Conservation (phyloP, 2,329 filamentous ascomycete genomes). For the Mariannaea elegans region DNA sequence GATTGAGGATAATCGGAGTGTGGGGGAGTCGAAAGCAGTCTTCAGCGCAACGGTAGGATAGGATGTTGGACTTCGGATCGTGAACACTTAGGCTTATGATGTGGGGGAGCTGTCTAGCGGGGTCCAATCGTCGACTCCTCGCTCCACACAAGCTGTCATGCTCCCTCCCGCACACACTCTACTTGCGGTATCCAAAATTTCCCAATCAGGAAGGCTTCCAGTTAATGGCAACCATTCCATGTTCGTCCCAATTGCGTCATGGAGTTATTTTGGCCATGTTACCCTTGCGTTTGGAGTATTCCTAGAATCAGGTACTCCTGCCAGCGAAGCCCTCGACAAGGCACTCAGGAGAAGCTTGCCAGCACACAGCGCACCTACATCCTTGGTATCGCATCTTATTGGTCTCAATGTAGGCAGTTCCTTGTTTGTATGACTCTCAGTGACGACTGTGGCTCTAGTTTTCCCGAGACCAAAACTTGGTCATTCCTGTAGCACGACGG, state of each 20-base stretch:
- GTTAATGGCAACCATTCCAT: no score
- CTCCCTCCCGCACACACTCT: not conserved
- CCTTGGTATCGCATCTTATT: not conserved
- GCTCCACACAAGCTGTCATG: not conserved
- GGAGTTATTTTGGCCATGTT: not conserved
- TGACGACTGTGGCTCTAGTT: not conserved
- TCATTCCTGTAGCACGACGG: no score
- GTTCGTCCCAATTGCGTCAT: not conserved
- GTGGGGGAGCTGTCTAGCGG: not conserved
- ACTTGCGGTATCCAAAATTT: not conserved
- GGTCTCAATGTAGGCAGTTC: not conserved
- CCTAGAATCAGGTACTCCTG: not conserved
- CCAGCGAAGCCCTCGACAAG: not conserved
- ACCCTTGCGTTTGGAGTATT: not conserved
- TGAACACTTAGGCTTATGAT: conserved; percentile 14
- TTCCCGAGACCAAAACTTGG: no score
- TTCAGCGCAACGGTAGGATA: not conserved
- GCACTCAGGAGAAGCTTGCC: not conserved
- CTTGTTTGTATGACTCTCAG: not conserved
- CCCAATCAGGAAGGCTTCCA: not conserved
- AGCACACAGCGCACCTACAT: not conserved
- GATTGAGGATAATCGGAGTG: not conserved
- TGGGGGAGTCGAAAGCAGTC: not conserved
- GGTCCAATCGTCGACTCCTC: not conserved
- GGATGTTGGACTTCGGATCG: not conserved